Percentiles rank a stretch among this genome's conserved stretches.
Conservation (phyloP, 495 filamentous ascomycete genomes). For the Penicillium dipodomyicola region DNA sequence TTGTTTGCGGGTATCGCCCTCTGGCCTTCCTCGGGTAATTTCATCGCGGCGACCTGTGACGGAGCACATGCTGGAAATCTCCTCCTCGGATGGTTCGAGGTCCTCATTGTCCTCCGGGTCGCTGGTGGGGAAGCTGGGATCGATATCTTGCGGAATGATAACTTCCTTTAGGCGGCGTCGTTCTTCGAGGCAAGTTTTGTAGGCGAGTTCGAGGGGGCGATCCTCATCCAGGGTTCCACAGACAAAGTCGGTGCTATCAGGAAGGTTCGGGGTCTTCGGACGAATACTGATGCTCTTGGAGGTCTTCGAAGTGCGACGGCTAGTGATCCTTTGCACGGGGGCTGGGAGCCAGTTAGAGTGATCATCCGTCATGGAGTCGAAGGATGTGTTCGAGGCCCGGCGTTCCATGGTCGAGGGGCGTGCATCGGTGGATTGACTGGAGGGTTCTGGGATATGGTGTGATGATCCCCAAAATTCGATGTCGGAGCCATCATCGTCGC, state of each 20-base stretch:
- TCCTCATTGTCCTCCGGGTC: conserved; percentile 84
- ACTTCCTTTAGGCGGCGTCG: conserved; percentile 76
- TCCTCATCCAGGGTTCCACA: conserved; percentile 97
- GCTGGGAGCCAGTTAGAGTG: conserved; percentile 36
- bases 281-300: conserved; percentile 55
- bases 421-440: conserved; percentile 46
- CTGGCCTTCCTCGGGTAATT: conserved; percentile 35
- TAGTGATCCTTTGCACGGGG: conserved; percentile 23
- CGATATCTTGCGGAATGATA: conserved; percentile 87
- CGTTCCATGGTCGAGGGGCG: conserved; percentile 47
- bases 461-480: conserved; percentile 75
- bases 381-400: conserved; percentile 59
- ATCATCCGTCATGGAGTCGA: conserved; percentile 58
- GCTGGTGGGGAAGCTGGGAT: conserved; percentile 93
- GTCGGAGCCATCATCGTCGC: conserved; percentile 65
- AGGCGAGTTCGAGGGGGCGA: conserved; percentile 86
- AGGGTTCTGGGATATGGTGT: conserved; percentile 56
- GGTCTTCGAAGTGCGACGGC: conserved; percentile 39
- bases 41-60: conserved; percentile 24
- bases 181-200: conserved; percentile 79
- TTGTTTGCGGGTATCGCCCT: conserved; percentile 28
- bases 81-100: conserved; percentile 57
- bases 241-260: conserved; percentile 97
- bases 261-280: conserved; percentile 75
- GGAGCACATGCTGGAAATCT: conserved; percentile 36